These are phyloP conservation scores for Lycium ferocissimum DNA, from an alignment of 257 asterid genomes.

Conservation along the genomic window DNA sequence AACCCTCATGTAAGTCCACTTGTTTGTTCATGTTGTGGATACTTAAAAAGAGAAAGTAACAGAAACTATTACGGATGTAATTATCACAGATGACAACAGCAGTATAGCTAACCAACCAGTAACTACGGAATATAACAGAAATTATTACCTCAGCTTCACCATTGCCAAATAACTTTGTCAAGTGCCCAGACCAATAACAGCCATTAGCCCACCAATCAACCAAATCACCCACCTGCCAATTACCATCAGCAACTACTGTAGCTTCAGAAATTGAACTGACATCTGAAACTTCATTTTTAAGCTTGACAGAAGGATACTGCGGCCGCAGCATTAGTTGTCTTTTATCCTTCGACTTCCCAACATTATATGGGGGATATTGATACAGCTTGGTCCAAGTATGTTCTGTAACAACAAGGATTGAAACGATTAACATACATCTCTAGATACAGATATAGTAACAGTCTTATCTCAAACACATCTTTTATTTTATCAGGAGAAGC, in stretches of 20 bases:
- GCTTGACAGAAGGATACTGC: conserved; percentile 57
- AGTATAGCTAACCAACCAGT: not conserved
- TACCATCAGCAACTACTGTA: conserved; percentile 50
- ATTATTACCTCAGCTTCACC: conserved; percentile 64
- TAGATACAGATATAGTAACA: not conserved
- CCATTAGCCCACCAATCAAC: conserved; percentile 66
- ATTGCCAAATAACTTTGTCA: conserved; percentile 50
- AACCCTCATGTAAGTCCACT: not conserved
- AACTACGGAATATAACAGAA: not conserved
- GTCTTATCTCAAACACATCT: not conserved
- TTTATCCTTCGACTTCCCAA: conserved; percentile 35
- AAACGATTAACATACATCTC: conserved; percentile 12
- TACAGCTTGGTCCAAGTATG: conserved; percentile 47
- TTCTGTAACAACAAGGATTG: conserved; percentile 34
- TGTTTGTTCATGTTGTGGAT: not conserved
- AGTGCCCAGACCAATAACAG: conserved; percentile 70
- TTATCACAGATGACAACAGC: no score
- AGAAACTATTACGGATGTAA: no score
- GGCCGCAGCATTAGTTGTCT: conserved; percentile 75
- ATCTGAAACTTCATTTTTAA: conserved; percentile 37
- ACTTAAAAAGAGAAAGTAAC: not conserved
- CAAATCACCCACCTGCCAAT: conserved; percentile 80
- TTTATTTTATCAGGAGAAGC: not conserved
- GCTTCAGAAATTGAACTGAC: conserved; percentile 48
- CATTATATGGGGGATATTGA: conserved; percentile 43